Percentiles rank a stretch among this genome's conserved stretches.
phyloP scores from a whole-genome alignment of 495 filamentous ascomycete species.

The Xylaria longipes region DNA sequence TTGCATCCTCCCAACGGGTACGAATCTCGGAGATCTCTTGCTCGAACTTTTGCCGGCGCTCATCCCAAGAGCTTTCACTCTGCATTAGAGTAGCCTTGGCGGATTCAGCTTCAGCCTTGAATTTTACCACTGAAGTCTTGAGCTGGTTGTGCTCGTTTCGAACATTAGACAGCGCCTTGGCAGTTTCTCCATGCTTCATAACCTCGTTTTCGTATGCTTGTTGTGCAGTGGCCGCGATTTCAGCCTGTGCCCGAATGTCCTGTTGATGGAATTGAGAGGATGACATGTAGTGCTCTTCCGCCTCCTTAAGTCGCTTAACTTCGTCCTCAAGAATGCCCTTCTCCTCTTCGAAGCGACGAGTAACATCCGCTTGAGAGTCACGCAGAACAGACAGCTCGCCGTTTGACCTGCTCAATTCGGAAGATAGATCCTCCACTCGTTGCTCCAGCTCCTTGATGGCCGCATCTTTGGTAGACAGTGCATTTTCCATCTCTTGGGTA shows the following conservation, averaged over 20 bases:
- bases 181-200: slow-evolving; percentile 91
- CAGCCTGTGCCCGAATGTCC: slow-evolving; percentile 88
- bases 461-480: slow-evolving; percentile 74
- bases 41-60: slow-evolving; percentile 79
- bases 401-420: slow-evolving; percentile 80
- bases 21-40: slow-evolving; percentile 80
- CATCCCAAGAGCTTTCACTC: slow-evolving; percentile 86
- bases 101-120: slow-evolving; percentile 80
- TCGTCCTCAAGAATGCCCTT: slow-evolving; percentile 75
- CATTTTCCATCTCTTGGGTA: slow-evolving; percentile 78
- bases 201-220: slow-evolving; percentile 94
- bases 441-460: slow-evolving; percentile 80
- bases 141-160: slow-evolving; percentile 82
- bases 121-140: slow-evolving; percentile 72
- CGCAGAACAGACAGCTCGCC: slow-evolving; percentile 78
- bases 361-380: slow-evolving; percentile 74
- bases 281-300: slow-evolving; percentile 78
- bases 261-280: slow-evolving; percentile 83
- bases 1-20: slow-evolving; percentile 77
- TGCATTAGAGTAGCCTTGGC: slow-evolving; percentile 76
- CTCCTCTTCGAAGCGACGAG: slow-evolving; percentile 78
- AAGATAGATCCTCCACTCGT: slow-evolving; percentile 77
- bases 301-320: slow-evolving; percentile 81
- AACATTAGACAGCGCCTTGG: slow-evolving; percentile 77
- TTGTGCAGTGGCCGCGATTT: slow-evolving; percentile 91